These are phyloP conservation scores for Pseudogymnoascus pannorum DNA, from an alignment of 2,329 filamentous ascomycete species.

Conservation along the genomic window DNA sequence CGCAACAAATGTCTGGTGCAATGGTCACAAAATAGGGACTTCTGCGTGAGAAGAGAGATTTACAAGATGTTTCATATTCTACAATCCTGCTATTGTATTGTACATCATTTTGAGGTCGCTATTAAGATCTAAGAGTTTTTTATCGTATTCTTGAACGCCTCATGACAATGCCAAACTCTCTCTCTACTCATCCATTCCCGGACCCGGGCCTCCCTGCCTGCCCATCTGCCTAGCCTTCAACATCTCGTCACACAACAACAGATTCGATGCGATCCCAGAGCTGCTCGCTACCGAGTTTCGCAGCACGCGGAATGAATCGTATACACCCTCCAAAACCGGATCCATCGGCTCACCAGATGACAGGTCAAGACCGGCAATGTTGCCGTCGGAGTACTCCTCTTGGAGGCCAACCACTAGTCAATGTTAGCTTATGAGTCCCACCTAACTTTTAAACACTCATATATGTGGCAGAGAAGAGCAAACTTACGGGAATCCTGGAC, in stretches of 20 bases:
- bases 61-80: slow-evolving; percentile 8
- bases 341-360: slow-evolving; percentile 90
- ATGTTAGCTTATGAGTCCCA: slow-evolving; percentile 17
- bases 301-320: slow-evolving; percentile 91
- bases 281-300: slow-evolving; percentile 91
- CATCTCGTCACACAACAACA: slow-evolving; percentile 92
- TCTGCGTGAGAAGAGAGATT: background rate
- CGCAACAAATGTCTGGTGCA: background rate
- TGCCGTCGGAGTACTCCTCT: slow-evolving; percentile 77
- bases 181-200: slow-evolving; percentile 50
- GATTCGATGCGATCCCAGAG: slow-evolving; percentile 89
- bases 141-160: slow-evolving; percentile 9
- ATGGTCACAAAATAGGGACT: background rate
- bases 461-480: slow-evolving; percentile 10
- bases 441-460: background rate
- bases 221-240: slow-evolving; percentile 97
- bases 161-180: slow-evolving; percentile 5
- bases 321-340: slow-evolving; percentile 84
- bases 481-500: slow-evolving; percentile 87
- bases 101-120: slow-evolving; percentile 8
- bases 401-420: slow-evolving; percentile 70
- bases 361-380: slow-evolving; percentile 79
- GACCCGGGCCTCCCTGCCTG: slow-evolving; percentile 52
- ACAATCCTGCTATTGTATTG: slow-evolving; percentile 8
- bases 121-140: slow-evolving; percentile 9